phyloP scores from a whole-genome alignment of 2,329 filamentous ascomycete species.

The Tolypocladium tundrense region DNA sequence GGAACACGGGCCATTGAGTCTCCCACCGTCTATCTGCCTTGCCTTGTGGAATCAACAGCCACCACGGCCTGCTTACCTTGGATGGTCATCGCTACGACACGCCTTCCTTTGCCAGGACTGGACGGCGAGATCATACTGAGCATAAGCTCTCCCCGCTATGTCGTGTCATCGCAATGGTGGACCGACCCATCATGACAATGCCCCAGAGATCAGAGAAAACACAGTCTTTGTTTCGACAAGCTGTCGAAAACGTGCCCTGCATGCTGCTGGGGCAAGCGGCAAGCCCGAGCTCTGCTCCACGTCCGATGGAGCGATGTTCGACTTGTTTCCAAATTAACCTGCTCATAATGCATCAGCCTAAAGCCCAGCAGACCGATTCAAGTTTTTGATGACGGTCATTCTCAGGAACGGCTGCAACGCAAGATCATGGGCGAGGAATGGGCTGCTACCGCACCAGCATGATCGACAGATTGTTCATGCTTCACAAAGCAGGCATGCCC shows the following conservation, averaged over 20 bases:
- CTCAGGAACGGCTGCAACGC: background rate
- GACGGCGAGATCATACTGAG: too few species aligned
- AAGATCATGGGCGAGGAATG: background rate
- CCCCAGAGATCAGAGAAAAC: background rate
- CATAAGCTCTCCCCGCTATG: background rate
- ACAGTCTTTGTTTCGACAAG: background rate
- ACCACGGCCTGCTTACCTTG: background rate
- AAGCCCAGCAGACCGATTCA: background rate
- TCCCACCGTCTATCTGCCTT: background rate
- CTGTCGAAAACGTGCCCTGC: background rate
- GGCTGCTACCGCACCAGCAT: background rate
- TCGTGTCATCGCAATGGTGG: background rate
- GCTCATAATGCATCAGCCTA: background rate
- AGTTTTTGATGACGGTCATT: background rate
- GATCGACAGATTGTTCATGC: conserved; percentile 1
- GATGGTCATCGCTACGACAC: background rate
- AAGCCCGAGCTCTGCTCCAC: background rate
- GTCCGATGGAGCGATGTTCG: background rate
- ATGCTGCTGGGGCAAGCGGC: background rate
- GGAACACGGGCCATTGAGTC: background rate
- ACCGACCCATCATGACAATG: background rate
- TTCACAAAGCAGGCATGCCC: background rate
- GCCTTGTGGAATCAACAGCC: background rate
- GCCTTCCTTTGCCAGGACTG: background rate
- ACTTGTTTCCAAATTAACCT: background rate